Evolutionary conservation across 2,329 filamentous ascomycete species (phyloP).

Genomic region (Paecilomyces sp.): DNA sequence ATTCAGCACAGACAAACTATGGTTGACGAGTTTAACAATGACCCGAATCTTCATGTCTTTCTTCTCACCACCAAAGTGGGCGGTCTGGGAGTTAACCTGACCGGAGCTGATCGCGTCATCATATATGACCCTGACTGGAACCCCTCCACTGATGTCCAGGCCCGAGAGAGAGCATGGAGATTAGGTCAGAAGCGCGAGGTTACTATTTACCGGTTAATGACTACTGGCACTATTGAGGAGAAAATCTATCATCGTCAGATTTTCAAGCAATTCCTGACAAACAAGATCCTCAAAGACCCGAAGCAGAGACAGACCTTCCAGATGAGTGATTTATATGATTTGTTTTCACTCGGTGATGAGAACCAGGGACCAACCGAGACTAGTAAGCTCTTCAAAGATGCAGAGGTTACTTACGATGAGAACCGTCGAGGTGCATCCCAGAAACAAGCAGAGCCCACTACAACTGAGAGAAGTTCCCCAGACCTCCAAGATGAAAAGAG

Average conservation of each 20-base stretch:
- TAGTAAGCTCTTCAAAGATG: constrained; percentile 78
- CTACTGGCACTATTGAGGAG: constrained; percentile 93
- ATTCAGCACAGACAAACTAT: constrained; percentile 83
- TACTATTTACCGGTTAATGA: constrained; percentile 96
- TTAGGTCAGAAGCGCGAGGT: constrained; percentile 92
- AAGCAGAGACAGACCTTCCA: constrained; percentile 91
- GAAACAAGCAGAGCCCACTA: background rate
- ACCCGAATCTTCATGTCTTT: constrained; percentile 75
- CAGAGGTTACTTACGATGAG: constrained; percentile 61
- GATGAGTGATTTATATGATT: constrained; percentile 79
- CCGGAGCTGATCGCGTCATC: constrained; percentile 89
- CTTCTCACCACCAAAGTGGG: constrained; percentile 93
- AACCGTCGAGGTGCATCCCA: constrained; percentile 13
- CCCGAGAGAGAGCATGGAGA: constrained; percentile 90
- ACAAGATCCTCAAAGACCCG: constrained; percentile 90
- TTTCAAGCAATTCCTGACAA: constrained; percentile 95
- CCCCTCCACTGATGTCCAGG: constrained; percentile 91
- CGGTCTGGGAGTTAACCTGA: constrained; percentile 87
- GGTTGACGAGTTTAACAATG: constrained; percentile 87
- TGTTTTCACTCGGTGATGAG: constrained; percentile 71
- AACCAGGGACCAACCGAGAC: constrained; percentile 71
- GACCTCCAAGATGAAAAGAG: constrained; percentile 25
- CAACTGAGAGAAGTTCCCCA: background rate
- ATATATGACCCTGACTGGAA: constrained; percentile 99
- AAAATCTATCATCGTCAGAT: constrained; percentile 99